A percentile compares a stretch with the other conserved stretches of the same genome.
phyloP scores from a whole-genome alignment of 495 filamentous ascomycete species.

The Apiosordaria backusii region DNA sequence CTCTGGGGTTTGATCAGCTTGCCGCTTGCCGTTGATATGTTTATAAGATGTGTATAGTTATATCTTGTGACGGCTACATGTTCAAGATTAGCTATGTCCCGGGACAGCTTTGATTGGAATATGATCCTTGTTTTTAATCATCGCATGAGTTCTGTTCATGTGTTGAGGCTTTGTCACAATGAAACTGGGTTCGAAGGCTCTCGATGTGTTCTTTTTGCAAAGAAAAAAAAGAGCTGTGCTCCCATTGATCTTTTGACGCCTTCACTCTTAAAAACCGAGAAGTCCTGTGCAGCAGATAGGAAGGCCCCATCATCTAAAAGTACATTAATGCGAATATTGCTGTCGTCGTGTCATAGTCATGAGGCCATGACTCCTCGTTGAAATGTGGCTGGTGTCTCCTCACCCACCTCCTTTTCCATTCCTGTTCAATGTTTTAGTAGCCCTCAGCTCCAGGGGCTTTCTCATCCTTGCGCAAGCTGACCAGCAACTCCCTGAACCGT shows the following conservation, averaged over 20 bases:
- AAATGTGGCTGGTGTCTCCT: neutral
- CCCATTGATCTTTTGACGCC: conserved; percentile 12
- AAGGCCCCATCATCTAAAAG: conserved; percentile 14
- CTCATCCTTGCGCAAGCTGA: conserved; percentile 87
- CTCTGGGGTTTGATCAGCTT: too few relatives aligned
- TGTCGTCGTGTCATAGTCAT: conserved; percentile 5
- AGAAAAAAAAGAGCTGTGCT: conserved; percentile 14
- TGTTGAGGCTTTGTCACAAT: too few relatives aligned
- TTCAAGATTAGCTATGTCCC: too few relatives aligned
- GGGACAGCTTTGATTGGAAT: too few relatives aligned
- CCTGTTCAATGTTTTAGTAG: conserved; percentile 25
- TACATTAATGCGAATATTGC: conserved; percentile 18
- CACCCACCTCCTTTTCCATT: neutral
- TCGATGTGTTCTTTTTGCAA: neutral
- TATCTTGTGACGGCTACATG: too few relatives aligned
- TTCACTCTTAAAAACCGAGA: conserved; percentile 12
- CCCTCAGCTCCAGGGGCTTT: conserved; percentile 84
- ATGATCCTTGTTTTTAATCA: too few relatives aligned
- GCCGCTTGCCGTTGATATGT: neutral
- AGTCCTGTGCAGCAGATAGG: conserved; percentile 11
- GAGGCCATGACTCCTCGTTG: neutral
- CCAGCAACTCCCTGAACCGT: conserved; percentile 85
- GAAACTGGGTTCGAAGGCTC: too few relatives aligned
- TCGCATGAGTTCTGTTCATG: too few relatives aligned
- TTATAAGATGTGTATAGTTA: neutral